Conservation (phyloP, 371 early-diverging fungal species). For the Sporodiniella umbellata region DNA sequence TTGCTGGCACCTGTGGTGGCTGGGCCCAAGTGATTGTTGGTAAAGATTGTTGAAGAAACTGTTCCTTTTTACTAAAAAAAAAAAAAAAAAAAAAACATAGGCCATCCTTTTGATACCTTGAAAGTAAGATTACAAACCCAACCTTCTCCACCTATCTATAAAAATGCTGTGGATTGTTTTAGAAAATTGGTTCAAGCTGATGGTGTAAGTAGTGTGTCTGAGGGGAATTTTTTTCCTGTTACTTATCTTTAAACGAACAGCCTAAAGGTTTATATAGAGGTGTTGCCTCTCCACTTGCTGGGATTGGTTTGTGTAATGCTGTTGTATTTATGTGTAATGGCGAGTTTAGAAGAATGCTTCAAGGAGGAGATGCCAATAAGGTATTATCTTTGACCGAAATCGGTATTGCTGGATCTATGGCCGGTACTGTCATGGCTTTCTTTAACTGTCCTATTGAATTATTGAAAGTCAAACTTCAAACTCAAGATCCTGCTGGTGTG, state of each 20-base stretch:
- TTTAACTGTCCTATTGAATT: constrained; percentile 85
- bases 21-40: constrained; percentile 84
- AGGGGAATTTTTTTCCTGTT: not conserved
- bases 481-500: constrained; percentile 56
- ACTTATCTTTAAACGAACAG: constrained; percentile 23
- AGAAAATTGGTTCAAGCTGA: constrained; percentile 66
- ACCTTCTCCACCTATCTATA: constrained; percentile 64
- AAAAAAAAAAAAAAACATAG: too few relatives aligned
- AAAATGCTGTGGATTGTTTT: constrained; percentile 72
- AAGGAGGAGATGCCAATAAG: constrained; percentile 46
- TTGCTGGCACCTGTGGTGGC: constrained; percentile 85
- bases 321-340: constrained; percentile 85
- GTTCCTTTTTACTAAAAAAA: too few relatives aligned
- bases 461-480: constrained; percentile 83
- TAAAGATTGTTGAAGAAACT: constrained; percentile 16
- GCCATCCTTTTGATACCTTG: constrained; percentile 78
- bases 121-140: constrained; percentile 86
- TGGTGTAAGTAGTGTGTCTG: constrained; percentile 52
- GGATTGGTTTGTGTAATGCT: constrained; percentile 88
- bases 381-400: constrained; percentile 44
- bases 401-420: constrained; percentile 72
- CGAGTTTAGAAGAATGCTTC: constrained; percentile 64
- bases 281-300: constrained; percentile 78
- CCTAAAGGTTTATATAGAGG: constrained; percentile 79
- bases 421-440: constrained; percentile 84